Evolutionary conservation across 73 alveolate species (phyloP), one percentile per base, ranked within the genome.

Genomic region (Breviolum minutum): DNA sequence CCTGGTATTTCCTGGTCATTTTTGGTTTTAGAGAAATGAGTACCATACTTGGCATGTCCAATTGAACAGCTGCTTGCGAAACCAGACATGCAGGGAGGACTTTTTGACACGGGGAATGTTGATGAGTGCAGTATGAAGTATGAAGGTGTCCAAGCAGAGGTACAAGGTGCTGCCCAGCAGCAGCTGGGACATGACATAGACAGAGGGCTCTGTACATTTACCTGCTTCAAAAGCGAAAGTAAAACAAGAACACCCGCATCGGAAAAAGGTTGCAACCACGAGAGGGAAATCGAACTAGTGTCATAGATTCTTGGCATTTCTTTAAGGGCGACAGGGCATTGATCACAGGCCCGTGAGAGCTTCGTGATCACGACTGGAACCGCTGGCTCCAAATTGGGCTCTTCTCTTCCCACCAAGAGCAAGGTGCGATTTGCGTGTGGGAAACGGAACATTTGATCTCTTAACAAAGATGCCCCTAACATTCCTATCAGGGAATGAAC

Each of bases 311-410:
- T 66, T 66, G 4, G 76, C 22, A 66, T 16, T 66, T 66, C 26
- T 66, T 11, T 11, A 66, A 17, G 17, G 17, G 24, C 74, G 24
- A 11, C 74, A 11, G 24, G 24, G 32, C 26, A 10, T 17, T 6
- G 48, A 13, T 13, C n/a, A 14, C 40, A 73, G 83, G 83, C 40
- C 83, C 83, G 83, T 26, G 83, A 73, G 83, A 73, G 83, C 83
- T 73, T 73, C 83, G 83, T 73, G 83, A 73, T 73, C 48, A 73
- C 27, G 48, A 73, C 83, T 30, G 83, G 83, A n/a, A 22, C 83
- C 32, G 83, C 83, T 60, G 83, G 48, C 48, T 26, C 83, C 16
- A 24, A 30, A 30, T 73, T n/a, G 12, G 83, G 83, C 83, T 73
- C 40, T 73, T 30, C 48, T 24, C 40, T 19, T 73, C 1, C 14